A percentile compares a stretch with the other conserved stretches of the same genome.
These are phyloP conservation scores for Elsinoe fawcettii DNA, from an alignment of 2,329 filamentous ascomycete species.

Conservation along the genomic window DNA sequence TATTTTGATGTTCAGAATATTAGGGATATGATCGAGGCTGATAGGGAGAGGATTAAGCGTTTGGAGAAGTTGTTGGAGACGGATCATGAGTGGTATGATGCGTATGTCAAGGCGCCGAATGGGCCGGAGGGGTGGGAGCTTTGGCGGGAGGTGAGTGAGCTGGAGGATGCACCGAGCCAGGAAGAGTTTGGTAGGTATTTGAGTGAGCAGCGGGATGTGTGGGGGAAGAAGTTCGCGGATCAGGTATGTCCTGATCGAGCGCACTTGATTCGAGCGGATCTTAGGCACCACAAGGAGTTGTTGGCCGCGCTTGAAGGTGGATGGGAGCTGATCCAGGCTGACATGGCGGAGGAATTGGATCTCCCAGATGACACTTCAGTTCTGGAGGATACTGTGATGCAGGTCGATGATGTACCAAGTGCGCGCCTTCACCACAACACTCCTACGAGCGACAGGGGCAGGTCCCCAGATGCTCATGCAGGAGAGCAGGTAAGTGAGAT, in stretches of 20 bases:
- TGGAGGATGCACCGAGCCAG: not conserved
- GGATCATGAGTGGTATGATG: not conserved
- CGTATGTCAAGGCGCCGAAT: not conserved
- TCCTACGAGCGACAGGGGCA: not conserved
- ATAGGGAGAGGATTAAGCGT: not conserved
- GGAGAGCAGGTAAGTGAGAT: not conserved
- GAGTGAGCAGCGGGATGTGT: not conserved
- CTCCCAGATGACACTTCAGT: not conserved
- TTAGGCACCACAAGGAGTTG: not conserved
- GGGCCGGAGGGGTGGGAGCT: not conserved
- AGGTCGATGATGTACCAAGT: not conserved
- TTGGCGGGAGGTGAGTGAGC: not conserved
- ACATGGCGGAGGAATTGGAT: not conserved
- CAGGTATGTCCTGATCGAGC: not conserved
- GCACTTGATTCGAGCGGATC: not conserved
- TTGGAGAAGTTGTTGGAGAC: not conserved
- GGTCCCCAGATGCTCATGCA: not conserved
- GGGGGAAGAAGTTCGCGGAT: not conserved
- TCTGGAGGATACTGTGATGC: not conserved
- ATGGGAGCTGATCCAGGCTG: not conserved
- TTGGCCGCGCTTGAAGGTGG: not conserved
- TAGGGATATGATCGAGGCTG: not conserved
- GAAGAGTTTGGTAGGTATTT: not conserved
- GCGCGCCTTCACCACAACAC: not conserved
- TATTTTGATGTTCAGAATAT: not conserved